Evolutionary conservation across 257 asterid species (phyloP).

Genomic region (Solanum megistacrolobum): DNA sequence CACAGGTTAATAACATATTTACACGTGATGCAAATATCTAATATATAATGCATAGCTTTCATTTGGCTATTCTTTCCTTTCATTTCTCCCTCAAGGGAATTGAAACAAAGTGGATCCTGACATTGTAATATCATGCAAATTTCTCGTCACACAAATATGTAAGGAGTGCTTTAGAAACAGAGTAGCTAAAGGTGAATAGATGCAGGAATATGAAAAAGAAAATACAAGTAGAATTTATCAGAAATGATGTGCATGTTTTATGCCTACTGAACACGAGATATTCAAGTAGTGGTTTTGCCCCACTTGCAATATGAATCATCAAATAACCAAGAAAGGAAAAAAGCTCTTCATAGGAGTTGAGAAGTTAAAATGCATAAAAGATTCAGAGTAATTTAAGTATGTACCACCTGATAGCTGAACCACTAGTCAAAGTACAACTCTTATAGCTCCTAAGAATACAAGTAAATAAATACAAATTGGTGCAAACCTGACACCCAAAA

Average conservation of each 20-base stretch:
- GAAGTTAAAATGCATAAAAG: neutral
- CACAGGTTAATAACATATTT: neutral
- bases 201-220: neutral
- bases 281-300: neutral
- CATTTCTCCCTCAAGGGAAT: neutral
- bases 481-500: neutral
- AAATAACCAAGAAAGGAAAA: neutral
- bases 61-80: neutral
- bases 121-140: neutral
- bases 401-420: neutral
- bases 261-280: neutral
- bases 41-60: neutral
- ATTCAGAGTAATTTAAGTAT: neutral
- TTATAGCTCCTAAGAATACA: neutral
- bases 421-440: neutral
- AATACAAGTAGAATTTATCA: neutral
- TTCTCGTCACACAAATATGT: neutral
- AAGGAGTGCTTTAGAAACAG: neutral
- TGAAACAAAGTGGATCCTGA: neutral
- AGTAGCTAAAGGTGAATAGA: neutral
- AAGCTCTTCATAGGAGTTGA: neutral
- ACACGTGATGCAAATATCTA: neutral
- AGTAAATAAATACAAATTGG: neutral
- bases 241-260: neutral
- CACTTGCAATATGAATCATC: neutral